Conservation (phyloP, 2,329 filamentous ascomycete genomes). For the Penicillium thymicola region DNA sequence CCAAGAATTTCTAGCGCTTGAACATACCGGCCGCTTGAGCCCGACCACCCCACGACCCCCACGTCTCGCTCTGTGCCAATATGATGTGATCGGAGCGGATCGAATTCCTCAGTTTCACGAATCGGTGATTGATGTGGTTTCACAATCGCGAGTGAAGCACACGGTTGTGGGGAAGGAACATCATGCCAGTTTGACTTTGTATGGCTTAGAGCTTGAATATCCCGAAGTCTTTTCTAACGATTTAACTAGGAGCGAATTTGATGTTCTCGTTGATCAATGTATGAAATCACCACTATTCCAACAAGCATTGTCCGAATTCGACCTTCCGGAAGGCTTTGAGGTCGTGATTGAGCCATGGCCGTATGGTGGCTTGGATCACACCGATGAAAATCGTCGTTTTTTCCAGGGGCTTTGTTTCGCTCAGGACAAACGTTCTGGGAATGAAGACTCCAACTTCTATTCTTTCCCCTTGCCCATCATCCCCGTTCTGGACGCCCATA, state of each 20-base stretch:
- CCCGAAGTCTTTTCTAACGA: not conserved
- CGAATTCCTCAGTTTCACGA: conserved; percentile 55
- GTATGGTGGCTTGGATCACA: conserved; percentile 52
- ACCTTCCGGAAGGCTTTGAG: conserved; percentile 55
- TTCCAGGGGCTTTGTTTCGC: conserved; percentile 55
- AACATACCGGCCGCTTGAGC: conserved; percentile 45
- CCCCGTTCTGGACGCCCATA: conserved; percentile 57
- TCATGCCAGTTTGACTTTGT: conserved; percentile 50
- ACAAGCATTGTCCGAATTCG: conserved; percentile 50
- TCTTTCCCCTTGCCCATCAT: conserved; percentile 53
- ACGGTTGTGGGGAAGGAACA: conserved; percentile 48
- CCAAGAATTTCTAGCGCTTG: conserved; percentile 47
- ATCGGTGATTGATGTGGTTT: conserved; percentile 49
- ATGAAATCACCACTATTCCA: conserved; percentile 53
- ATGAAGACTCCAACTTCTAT: conserved; percentile 61
- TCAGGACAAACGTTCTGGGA: conserved; percentile 38
- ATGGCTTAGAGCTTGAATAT: not conserved
- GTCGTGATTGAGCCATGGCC: conserved; percentile 57
- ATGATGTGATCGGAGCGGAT: conserved; percentile 54
- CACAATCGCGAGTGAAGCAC: conserved; percentile 42
- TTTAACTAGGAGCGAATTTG: conserved; percentile 45
- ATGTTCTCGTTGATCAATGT: conserved; percentile 48
- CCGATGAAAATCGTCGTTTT: conserved; percentile 49
- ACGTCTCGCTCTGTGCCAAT: conserved; percentile 53
- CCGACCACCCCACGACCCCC: conserved; percentile 45